Evolutionary conservation across 352 stramenopile species (phyloP).

Genomic region (Lagenidium sp.): DNA sequence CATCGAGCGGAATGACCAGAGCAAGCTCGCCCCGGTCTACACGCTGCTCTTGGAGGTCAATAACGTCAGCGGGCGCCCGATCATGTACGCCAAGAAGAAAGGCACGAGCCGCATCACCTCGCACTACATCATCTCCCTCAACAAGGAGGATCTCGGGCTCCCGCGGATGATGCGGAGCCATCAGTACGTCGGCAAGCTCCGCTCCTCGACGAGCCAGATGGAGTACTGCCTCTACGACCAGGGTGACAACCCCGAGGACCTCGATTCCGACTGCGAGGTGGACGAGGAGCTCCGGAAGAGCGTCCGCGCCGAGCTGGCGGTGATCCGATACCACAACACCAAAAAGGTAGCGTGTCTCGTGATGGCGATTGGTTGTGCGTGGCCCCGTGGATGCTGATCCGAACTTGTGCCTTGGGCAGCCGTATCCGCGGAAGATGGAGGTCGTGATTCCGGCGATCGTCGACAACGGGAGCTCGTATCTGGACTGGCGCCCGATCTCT

Average conservation of each 20-base stretch:
- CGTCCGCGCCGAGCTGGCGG: constrained; percentile 60
- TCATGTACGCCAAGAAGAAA: constrained; percentile 81
- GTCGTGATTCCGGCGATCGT: constrained; percentile 66
- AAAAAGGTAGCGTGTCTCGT: constrained; percentile 38
- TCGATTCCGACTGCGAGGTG: constrained; percentile 74
- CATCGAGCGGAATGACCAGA: constrained; percentile 80
- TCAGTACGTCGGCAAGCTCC: constrained; percentile 83
- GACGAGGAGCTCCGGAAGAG: constrained; percentile 69
- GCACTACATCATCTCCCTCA: constrained; percentile 84
- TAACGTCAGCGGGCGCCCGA: constrained; percentile 71
- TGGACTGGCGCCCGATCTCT: constrained; percentile 66
- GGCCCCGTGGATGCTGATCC: no score
- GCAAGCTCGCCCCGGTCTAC: constrained; percentile 79
- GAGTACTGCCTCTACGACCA: constrained; percentile 84
- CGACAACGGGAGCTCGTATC: constrained; percentile 43
- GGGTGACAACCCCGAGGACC: constrained; percentile 76
- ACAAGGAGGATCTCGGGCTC: constrained; percentile 78
- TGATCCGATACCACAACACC: constrained; percentile 62
- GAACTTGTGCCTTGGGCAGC: constrained; percentile 12
- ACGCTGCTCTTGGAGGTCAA: constrained; percentile 79
- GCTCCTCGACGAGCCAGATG: constrained; percentile 69
- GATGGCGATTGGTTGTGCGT: background rate
- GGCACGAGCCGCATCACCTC: constrained; percentile 64
- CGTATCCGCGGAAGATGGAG: constrained; percentile 75
- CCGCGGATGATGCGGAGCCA: constrained; percentile 73